Conservation (phyloP, 768 basidiomycete genomes). For the Daedalea quercina region DNA sequence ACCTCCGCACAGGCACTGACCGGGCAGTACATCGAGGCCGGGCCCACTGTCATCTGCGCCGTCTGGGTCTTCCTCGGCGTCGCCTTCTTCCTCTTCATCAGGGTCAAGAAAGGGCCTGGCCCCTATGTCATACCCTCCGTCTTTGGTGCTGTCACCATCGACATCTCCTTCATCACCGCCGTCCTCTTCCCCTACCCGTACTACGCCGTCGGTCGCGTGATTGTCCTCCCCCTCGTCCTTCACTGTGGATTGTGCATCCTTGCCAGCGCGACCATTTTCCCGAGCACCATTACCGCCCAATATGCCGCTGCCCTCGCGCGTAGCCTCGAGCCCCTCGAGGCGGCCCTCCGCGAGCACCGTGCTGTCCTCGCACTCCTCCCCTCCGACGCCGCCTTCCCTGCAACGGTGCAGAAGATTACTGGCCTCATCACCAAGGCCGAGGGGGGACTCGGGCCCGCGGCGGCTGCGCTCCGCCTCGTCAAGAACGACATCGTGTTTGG, state of each 20-base stretch:
- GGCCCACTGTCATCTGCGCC: slow-evolving; percentile 51
- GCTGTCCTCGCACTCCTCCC: slow-evolving; percentile 36
- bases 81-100: slow-evolving; percentile 50
- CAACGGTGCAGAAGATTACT: slow-evolving; percentile 28
- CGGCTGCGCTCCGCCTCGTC: slow-evolving; percentile 45
- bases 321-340: slow-evolving; percentile 42
- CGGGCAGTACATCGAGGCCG: slow-evolving; percentile 52
- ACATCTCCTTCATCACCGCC: slow-evolving; percentile 52
- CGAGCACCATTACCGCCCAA: slow-evolving; percentile 50
- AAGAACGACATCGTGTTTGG: slow-evolving; percentile 53
- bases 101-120: slow-evolving; percentile 53
- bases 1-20: slow-evolving; percentile 32
- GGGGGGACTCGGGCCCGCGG: slow-evolving; percentile 43
- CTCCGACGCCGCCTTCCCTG: slow-evolving; percentile 36
- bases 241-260: slow-evolving; percentile 53
- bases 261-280: slow-evolving; percentile 51
- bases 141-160: slow-evolving; percentile 55
- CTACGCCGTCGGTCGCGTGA: slow-evolving; percentile 49
- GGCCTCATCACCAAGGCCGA: slow-evolving; percentile 35
- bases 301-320: slow-evolving; percentile 45
- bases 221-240: slow-evolving; percentile 52
- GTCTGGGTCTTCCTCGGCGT: slow-evolving; percentile 61
- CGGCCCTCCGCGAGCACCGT: slow-evolving; percentile 40
- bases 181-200: slow-evolving; percentile 59
- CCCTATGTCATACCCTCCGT: slow-evolving; percentile 52